These are phyloP conservation scores for Ceratocystis variospora DNA, from an alignment of 2,329 filamentous ascomycete species.

Conservation along the genomic window DNA sequence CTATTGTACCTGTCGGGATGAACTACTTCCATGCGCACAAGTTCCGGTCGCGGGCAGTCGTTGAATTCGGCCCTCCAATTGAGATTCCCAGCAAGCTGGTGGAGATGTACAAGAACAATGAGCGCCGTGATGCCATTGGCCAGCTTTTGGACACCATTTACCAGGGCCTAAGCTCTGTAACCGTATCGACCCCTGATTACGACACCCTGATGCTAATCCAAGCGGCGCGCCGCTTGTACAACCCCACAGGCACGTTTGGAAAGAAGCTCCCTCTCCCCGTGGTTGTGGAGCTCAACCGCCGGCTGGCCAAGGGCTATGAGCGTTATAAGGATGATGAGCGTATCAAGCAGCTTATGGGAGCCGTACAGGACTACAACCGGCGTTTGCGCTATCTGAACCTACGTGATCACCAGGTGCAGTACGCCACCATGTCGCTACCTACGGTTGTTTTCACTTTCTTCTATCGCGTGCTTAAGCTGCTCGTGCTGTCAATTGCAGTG, in stretches of 20 bases:
- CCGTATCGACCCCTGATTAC: constrained; percentile 83
- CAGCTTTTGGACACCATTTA: constrained; percentile 76
- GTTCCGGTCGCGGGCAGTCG: constrained; percentile 86
- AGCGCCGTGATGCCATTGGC: constrained; percentile 75
- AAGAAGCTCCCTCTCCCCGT: constrained; percentile 86
- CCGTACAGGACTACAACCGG: constrained; percentile 74
- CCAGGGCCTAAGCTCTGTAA: constrained; percentile 72
- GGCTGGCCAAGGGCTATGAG: constrained; percentile 80
- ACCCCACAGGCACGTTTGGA: constrained; percentile 52
- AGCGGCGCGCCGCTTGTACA: constrained; percentile 84
- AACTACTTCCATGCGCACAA: constrained; percentile 99
- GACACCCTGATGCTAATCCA: constrained; percentile 96
- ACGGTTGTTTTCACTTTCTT: constrained; percentile 64
- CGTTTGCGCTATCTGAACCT: constrained; percentile 74
- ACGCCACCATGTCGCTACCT: constrained; percentile 67
- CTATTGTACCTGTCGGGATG: constrained; percentile 95
- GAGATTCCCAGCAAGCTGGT: constrained; percentile 73
- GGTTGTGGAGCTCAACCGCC: constrained; percentile 85
- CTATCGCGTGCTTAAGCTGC: constrained; percentile 66
- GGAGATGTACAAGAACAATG: constrained; percentile 67
- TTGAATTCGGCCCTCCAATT: constrained; percentile 85
- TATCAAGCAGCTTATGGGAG: constrained; percentile 59
- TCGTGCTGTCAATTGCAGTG: constrained; percentile 63
- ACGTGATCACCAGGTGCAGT: constrained; percentile 87
- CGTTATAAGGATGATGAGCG: constrained; percentile 83